Base-by-base conservation (phyloP, 257 asterid genomes). In the Solanum virginianum region DNA sequence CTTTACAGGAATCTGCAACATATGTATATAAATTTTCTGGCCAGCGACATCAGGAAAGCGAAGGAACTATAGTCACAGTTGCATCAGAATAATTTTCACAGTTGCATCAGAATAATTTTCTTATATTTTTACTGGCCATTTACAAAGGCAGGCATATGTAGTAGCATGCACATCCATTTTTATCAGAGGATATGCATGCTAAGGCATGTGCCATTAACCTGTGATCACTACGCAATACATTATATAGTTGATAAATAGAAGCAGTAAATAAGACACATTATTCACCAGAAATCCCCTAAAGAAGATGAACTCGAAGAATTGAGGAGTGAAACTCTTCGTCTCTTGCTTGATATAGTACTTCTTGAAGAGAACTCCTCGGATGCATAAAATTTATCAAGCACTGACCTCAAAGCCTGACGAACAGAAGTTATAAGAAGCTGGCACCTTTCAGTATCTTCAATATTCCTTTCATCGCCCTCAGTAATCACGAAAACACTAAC, bases 371-470 rank as follows among this genome's bases (percentile, higher is more conserved):
- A 92, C 89, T 95, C 98, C 59, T 95, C 95, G 2, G 98, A 94
- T 15, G 97, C 95, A 79, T 95, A 94, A 85, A 92, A 95, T 66
- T 94, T 94, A 77, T 95, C 98, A n/a, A 95, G 94, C 47, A 95
- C 96, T 1, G 97, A 91, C 69, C 87, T 90, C 41, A 95, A 82
- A 56, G 96, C 93, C 72, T 88, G 89, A 26, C 88, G 92, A 83
- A 94, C 92, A 6, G 94, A 86, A 47, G 88, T 85, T 39, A 86
- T 88, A 63, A 93, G 89, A 60, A 88, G 51, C 70, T 90, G 88
- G 54, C 75, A 41, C 32, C 88, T 91, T 85, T 89, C 91, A 26
- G 75, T 55, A 29, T 85, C 91, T 36, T 87, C 80, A 56, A 53
- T 26, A 20, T 87, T 86, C 51, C 47, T 69, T 26, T 86, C 88